Percentiles rank a stretch among this genome's conserved stretches.
Conservation (phyloP, 2,329 filamentous ascomycete species). For the Erysiphe pulchra region DNA sequence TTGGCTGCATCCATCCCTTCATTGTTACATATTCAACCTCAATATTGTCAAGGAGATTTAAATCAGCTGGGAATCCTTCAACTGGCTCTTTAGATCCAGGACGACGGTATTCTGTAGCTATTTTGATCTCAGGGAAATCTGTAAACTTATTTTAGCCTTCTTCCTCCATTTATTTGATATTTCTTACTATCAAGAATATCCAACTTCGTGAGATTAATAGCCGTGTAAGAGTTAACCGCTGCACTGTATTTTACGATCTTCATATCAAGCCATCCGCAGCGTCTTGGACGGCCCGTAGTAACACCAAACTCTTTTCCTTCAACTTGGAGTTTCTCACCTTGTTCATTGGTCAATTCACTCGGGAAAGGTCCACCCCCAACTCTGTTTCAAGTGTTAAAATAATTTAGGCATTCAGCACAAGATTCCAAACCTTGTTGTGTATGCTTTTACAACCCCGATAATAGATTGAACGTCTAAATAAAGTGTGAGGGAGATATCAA, state of each 20-base stretch:
- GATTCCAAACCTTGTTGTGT: conserved; percentile 12
- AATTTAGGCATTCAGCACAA: background rate
- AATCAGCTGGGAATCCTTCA: conserved; percentile 38
- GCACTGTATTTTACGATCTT: conserved; percentile 19
- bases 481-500: background rate
- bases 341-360: conserved; percentile 26
- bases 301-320: conserved; percentile 18
- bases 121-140: conserved; percentile 44
- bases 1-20: conserved; percentile 41
- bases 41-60: conserved; percentile 27
- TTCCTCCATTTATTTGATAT: background rate
- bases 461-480: conserved; percentile 22
- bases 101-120: conserved; percentile 43
- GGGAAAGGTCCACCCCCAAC: conserved; percentile 39
- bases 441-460: conserved; percentile 42
- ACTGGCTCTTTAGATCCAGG: conserved; percentile 20
- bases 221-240: conserved; percentile 11
- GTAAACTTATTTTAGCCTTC: background rate
- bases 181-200: conserved; percentile 36
- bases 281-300: conserved; percentile 23
- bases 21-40: conserved; percentile 33
- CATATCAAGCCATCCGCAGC: conserved; percentile 32
- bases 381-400: background rate
- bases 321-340: conserved; percentile 21
- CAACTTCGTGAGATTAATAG: conserved; percentile 33